These are phyloP conservation scores for Heimioporus retisporus DNA, from an alignment of 1,284 basidiomycete genomes.

Conservation along the genomic window DNA sequence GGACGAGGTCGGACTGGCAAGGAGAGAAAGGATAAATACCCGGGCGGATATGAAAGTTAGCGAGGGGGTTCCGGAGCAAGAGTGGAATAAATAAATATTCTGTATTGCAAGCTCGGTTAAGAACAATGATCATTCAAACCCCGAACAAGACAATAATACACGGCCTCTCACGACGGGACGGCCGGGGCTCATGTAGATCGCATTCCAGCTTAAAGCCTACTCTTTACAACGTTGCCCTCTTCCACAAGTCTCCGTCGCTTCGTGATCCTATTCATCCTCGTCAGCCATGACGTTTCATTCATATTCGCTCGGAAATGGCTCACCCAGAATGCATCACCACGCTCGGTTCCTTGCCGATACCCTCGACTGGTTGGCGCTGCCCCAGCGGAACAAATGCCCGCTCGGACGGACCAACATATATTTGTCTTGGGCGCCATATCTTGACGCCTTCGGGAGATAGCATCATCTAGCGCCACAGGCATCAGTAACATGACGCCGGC, in stretches of 20 bases:
- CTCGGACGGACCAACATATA: slow-evolving; percentile 80
- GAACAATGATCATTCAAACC: slow-evolving; percentile 26
- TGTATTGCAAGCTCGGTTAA: no score
- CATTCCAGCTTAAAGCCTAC: slow-evolving; percentile 51
- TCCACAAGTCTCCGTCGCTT: slow-evolving; percentile 80
- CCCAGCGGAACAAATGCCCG: slow-evolving; percentile 79
- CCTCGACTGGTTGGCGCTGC: slow-evolving; percentile 65
- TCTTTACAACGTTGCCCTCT: slow-evolving; percentile 58
- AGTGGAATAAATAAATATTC: no score
- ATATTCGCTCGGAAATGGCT: slow-evolving; percentile 44
- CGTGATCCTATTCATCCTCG: slow-evolving; percentile 64
- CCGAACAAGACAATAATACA: slow-evolving; percentile 21
- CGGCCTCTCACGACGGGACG: no score
- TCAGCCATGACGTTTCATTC: slow-evolving; percentile 41
- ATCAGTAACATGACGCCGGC: slow-evolving; percentile 17
- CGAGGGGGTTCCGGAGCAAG: no score
- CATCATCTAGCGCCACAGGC: slow-evolving; percentile 73
- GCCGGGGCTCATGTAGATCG: slow-evolving; percentile 6
- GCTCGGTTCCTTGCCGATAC: slow-evolving; percentile 67
- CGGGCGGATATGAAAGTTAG: slow-evolving; percentile 32
- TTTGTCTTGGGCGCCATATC: slow-evolving; percentile 91
- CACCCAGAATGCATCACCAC: slow-evolving; percentile 82
- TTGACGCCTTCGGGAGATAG: slow-evolving; percentile 87
- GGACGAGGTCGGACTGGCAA: slow-evolving; percentile 27
- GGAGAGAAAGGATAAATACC: slow-evolving; percentile 23